These are phyloP conservation scores for Dictyostelium purpureum DNA, from an alignment of 78 protist genomes.

Conservation along the genomic window DNA sequence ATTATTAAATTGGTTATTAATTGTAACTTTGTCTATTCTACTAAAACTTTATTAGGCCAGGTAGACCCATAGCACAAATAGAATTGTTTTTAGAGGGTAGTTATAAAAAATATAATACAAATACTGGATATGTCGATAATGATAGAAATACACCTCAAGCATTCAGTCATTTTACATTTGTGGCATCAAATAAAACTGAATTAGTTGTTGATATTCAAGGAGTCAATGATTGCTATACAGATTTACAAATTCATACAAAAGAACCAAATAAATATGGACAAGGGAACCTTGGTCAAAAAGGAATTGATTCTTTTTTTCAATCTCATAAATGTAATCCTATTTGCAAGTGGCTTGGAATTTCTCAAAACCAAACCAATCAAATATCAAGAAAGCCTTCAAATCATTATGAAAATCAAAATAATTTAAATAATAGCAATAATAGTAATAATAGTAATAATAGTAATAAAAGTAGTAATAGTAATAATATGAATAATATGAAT, in stretches of 20 bases:
- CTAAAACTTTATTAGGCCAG: too few relatives aligned
- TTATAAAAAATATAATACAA: conserved; percentile 89
- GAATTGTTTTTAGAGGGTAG: too few relatives aligned
- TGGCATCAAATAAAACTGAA: conserved; percentile 49
- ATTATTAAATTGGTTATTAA: too few relatives aligned
- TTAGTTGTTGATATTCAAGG: conserved; percentile 94
- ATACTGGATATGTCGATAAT: conserved; percentile 82
- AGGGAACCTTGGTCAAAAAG: conserved; percentile 89
- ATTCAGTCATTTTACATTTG: conserved; percentile 89
- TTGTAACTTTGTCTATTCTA: too few relatives aligned
- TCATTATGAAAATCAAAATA: neutral
- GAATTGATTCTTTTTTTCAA: conserved; percentile 81
- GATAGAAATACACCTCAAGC: conserved; percentile 93
- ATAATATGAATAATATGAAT: neutral
- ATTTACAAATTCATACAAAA: conserved; percentile 91
- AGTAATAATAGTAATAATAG: neutral
- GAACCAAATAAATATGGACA: conserved; percentile 86
- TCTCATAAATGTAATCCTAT: conserved; percentile 89
- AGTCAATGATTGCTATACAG: conserved; percentile 92
- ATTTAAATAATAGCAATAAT: neutral
- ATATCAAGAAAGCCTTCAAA: conserved; percentile 32
- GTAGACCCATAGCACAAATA: too few relatives aligned
- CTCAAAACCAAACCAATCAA: conserved; percentile 61
- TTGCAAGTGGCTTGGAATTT: conserved; percentile 82
- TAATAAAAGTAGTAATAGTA: neutral